Percentiles rank a stretch among this genome's conserved stretches.
Conservation (phyloP, 768 basidiomycete species). For the Mrakia frigida region DNA sequence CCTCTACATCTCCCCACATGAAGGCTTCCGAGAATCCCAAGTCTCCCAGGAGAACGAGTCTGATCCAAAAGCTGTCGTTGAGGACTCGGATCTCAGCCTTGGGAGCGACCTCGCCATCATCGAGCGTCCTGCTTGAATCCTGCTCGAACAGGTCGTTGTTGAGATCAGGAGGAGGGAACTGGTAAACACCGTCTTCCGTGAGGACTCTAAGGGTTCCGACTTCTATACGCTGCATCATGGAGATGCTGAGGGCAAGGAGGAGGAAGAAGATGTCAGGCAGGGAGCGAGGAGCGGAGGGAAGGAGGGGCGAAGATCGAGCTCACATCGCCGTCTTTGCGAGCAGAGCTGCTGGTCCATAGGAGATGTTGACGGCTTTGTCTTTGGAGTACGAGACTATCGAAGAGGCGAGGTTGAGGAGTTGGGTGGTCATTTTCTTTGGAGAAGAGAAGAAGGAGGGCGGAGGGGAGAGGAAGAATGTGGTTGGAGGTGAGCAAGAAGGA, state of each 20-base stretch:
- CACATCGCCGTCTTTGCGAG: conserved; percentile 17
- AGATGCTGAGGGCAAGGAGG: not conserved
- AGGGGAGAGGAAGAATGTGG: not conserved
- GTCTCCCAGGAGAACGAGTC: conserved; percentile 53
- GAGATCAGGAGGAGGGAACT: conserved; percentile 34
- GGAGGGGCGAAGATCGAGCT: not conserved
- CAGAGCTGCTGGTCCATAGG: not conserved
- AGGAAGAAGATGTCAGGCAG: not conserved
- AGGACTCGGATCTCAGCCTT: conserved; percentile 33
- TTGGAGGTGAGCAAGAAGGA: too few relatives aligned
- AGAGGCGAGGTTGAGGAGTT: not conserved
- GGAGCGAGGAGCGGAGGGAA: not conserved
- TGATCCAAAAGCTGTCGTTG: conserved; percentile 41
- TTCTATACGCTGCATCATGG: conserved; percentile 31
- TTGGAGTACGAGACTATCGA: not conserved
- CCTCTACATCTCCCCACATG: conserved; percentile 72
- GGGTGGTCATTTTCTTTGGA: not conserved
- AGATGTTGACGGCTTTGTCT: conserved; percentile 3
- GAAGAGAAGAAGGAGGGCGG: not conserved
- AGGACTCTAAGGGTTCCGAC: conserved; percentile 36
- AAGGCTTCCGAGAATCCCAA: conserved; percentile 70
- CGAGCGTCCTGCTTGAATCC: not conserved
- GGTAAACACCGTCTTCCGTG: conserved; percentile 34
- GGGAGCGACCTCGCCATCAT: conserved; percentile 19
- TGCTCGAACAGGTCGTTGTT: not conserved